Evolutionary conservation across 257 asterid species (phyloP), one percentile per base, ranked within the genome.

Genomic region (Solanum lycopersicoides): DNA sequence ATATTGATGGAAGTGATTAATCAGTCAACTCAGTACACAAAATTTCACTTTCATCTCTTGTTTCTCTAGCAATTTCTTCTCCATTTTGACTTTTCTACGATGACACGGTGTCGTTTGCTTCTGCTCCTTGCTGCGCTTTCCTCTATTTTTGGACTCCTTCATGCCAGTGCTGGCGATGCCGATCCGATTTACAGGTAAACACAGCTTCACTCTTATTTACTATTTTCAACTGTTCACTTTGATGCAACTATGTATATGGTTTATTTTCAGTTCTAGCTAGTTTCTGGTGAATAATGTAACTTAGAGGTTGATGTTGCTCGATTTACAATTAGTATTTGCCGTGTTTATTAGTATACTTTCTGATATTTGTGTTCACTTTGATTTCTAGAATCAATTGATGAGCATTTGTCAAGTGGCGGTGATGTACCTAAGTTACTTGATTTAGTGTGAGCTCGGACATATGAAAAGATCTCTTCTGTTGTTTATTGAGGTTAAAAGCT

Each of bases 131-230:
- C 92, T 84, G 90, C 88, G 18, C 85, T 94, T 83, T 92, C 91
- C 16, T 90, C 89, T 80, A 60, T 85, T 59, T 69, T 86, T 87
- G 91, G 91, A 91, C 90, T 91, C 69, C 87, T 90, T 88, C 83
- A 88, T 86, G 97, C 96, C 13, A 93, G 94, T 89, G 92, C 94
- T n/a, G 98, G 96, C 32, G 97, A 94, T 88, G 90, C 94, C 87
- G 98, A 95, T 93, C 96, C 98, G 87, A 85, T 93, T 90, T 95
- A 95, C 92, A 87, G 59, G 98, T 95, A 74, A 89, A 90, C 82
- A 28, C 73, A 73, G 15, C 79, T 85, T 50, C 83, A 16, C 2
- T 45, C 44, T 35, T 35, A 12, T 14, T 23, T 74, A 1, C 39
- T 37, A 65, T 28, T 60, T 65, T 42, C 15, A 4, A 3, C 39